Conservation (phyloP, 2,329 filamentous ascomycete genomes). For the Phyllosticta capitalensis region DNA sequence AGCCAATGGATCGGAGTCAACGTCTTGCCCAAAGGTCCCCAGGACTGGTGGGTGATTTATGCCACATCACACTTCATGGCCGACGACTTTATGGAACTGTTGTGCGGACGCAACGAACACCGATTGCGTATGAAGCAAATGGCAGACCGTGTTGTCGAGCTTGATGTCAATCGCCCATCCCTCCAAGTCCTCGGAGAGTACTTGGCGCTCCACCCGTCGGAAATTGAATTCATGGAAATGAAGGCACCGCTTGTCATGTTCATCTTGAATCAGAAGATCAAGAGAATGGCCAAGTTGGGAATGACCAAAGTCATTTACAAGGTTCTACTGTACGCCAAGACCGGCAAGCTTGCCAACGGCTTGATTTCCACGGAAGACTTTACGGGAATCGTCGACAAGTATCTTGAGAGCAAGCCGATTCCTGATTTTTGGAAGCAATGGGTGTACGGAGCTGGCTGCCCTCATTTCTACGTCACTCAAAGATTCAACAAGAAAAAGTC, state of each 20-base stretch:
- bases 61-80: conserved; percentile 93
- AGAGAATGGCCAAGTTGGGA: conserved; percentile 74
- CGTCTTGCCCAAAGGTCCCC: conserved; percentile 70
- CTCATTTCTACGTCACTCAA: conserved; percentile 75
- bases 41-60: conserved; percentile 80
- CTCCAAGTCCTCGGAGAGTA: conserved; percentile 70
- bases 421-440: conserved; percentile 77
- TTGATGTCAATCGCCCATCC: conserved; percentile 74
- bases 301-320: conserved; percentile 78
- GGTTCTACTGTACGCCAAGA: conserved; percentile 77
- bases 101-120: conserved; percentile 93
- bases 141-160: conserved; percentile 70
- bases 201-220: conserved; percentile 72
- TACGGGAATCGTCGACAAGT: conserved; percentile 74
- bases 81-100: conserved; percentile 78
- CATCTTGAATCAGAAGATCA: conserved; percentile 66
- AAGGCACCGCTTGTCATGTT: conserved; percentile 89
- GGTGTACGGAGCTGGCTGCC: conserved; percentile 81
- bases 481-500: conserved; percentile 97
- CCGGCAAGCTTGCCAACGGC: conserved; percentile 61
- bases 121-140: conserved; percentile 79
- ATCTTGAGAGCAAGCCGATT: conserved; percentile 54
- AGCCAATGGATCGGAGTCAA: conserved; percentile 93
- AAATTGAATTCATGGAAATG: conserved; percentile 79
- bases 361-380: conserved; percentile 70